A percentile compares a stretch with the other conserved stretches of the same genome.
Conservation (phyloP, 441 rosid species). For the Isatis lusitanica region DNA sequence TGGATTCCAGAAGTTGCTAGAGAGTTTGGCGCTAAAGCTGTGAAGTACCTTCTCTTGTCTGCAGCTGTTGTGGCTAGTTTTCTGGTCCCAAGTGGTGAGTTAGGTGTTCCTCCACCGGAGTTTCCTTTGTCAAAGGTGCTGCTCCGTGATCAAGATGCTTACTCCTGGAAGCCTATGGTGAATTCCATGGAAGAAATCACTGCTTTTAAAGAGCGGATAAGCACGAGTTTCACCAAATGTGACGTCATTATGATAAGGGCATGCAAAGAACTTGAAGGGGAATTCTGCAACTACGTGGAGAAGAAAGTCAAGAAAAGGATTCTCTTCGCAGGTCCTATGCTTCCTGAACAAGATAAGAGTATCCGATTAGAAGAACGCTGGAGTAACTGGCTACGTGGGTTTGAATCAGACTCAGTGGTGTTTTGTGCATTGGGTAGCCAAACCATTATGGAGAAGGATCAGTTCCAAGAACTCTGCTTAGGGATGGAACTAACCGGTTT, state of each 20-base stretch:
- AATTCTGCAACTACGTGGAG: background rate
- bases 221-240: background rate
- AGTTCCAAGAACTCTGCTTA: background rate
- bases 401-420: background rate
- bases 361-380: background rate
- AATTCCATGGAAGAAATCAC: too few species aligned
- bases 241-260: background rate
- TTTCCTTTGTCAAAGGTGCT: too few species aligned
- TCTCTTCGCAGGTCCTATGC: background rate
- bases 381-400: background rate
- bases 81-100: background rate
- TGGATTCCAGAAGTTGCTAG: background rate
- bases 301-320: background rate
- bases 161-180: background rate
- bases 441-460: background rate
- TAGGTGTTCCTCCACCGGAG: too few species aligned
- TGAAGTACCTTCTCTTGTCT: background rate
- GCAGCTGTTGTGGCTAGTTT: background rate
- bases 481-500: too few species aligned
- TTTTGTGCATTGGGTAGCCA: background rate
- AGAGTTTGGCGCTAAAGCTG: background rate
- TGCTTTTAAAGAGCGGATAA: background rate
- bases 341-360: background rate
- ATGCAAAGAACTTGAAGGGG: background rate
- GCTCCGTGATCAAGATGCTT: background rate